Evolutionary conservation across 257 asterid species (phyloP).

Genomic region (Leptodermis oblonga): DNA sequence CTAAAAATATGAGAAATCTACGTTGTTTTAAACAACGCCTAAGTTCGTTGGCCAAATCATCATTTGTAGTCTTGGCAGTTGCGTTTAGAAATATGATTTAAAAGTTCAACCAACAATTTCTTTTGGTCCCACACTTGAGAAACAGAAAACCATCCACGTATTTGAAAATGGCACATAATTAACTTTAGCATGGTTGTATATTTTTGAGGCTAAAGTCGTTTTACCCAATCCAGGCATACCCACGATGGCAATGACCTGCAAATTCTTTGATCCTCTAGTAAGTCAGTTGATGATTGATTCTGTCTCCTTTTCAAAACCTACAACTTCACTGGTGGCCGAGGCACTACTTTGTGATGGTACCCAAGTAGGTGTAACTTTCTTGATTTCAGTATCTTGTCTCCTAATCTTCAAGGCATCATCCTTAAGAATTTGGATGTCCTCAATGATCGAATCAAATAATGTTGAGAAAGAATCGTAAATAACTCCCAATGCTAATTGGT

Average conservation of each 20-base stretch:
- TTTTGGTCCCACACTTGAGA: neutral
- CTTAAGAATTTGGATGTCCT: neutral
- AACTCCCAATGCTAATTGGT: neutral
- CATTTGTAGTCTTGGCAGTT: neutral
- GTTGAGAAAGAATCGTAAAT: neutral
- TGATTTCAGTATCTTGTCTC: neutral
- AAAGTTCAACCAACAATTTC: neutral
- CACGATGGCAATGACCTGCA: conserved; percentile 2
- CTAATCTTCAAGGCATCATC: neutral
- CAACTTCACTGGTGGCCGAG: neutral
- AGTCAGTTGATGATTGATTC: neutral
- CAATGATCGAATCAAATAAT: neutral
- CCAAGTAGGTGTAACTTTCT: neutral
- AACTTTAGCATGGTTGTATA: neutral
- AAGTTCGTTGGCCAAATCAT: neutral
- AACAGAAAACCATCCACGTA: neutral
- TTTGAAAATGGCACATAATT: neutral
- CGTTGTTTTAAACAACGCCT: neutral
- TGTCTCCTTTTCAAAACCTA: neutral
- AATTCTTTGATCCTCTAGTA: neutral
- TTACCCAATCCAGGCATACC: conserved; percentile 10
- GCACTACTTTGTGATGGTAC: neutral
- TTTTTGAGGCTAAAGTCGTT: conserved; percentile 10
- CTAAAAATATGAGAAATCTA: conserved; percentile 7
- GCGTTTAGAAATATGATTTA: neutral